Conservation (phyloP, 345 rosid species). For the Eucalyptus virginea region DNA sequence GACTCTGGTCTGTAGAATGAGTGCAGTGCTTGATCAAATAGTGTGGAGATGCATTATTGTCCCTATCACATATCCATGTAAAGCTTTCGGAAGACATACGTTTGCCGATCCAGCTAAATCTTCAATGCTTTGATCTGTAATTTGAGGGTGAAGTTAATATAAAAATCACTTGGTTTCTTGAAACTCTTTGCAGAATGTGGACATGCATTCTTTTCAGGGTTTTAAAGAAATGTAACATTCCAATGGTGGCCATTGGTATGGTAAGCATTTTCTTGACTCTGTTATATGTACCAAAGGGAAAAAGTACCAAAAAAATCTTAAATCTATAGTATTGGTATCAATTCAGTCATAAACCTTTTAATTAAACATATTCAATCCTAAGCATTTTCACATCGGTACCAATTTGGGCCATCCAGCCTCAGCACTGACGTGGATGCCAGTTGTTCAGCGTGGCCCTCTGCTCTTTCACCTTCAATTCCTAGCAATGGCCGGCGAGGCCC, state of each 20-base stretch:
- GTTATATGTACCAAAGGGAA: too few relatives aligned
- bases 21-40: neutral
- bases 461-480: too few relatives aligned
- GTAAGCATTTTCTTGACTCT: constrained; percentile 11
- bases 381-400: fast-evolving
- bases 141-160: neutral
- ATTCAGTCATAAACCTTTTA: too few relatives aligned
- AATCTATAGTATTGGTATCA: fast-evolving
- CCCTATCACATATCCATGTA: neutral
- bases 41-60: neutral
- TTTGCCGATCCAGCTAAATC: neutral
- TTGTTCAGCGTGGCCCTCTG: too few relatives aligned
- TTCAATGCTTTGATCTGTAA: neutral
- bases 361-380: too few relatives aligned
- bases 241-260: constrained; percentile 67
- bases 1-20: neutral
- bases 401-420: too few relatives aligned
- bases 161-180: neutral
- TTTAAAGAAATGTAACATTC: constrained; percentile 49
- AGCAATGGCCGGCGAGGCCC: too few relatives aligned
- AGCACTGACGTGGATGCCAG: too few relatives aligned
- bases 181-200: constrained; percentile 48
- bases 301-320: too few relatives aligned
- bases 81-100: neutral
- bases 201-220: constrained; percentile 72